phyloP scores from a whole-genome alignment of 495 filamentous ascomycete genomes.

The Lophiotrema nucula region DNA sequence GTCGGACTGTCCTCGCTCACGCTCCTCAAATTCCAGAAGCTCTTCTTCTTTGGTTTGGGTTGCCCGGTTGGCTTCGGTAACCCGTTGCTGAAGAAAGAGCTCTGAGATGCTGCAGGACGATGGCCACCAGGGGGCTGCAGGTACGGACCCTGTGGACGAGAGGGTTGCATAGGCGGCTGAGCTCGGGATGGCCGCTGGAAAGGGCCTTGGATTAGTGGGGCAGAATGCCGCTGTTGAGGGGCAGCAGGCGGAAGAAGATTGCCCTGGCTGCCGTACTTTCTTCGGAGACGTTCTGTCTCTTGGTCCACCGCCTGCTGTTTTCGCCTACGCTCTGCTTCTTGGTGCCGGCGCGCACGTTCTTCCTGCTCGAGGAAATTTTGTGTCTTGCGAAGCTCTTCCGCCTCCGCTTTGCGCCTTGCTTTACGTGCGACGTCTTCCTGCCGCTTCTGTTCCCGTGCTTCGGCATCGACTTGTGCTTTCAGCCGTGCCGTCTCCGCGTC shows the following conservation, averaged over 20 bases:
- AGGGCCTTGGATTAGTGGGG: constrained; percentile 19
- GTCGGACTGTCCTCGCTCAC: constrained; percentile 17
- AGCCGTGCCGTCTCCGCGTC: constrained; percentile 65
- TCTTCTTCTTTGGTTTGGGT: constrained; percentile 38
- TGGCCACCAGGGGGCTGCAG: constrained; percentile 17
- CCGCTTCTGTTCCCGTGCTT: constrained; percentile 46
- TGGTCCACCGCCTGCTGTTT: constrained; percentile 72
- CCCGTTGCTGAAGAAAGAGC: constrained; percentile 30
- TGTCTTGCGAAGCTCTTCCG: constrained; percentile 26
- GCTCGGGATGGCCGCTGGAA: constrained; percentile 3
- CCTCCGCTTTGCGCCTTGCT: constrained; percentile 20
- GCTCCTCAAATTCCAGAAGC: constrained; percentile 42
- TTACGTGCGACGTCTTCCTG: constrained; percentile 23
- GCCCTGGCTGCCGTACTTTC: constrained; percentile 62
- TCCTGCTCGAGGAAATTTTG: constrained; percentile 62
- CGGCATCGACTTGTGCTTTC: constrained; percentile 65
- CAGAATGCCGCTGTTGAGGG: constrained; percentile 25
- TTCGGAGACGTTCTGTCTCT: constrained; percentile 79
- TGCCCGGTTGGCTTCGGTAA: constrained; percentile 11
- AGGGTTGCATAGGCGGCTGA: constrained; percentile 3
- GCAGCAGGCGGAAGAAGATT: constrained; percentile 13
- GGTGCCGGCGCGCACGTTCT: constrained; percentile 33
- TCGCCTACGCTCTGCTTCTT: constrained; percentile 57
- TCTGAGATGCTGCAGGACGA: constrained; percentile 17
- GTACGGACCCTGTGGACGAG: constrained; percentile 26